Conservation (phyloP, 768 basidiomycete genomes). For the Tephrocybe sp. region DNA sequence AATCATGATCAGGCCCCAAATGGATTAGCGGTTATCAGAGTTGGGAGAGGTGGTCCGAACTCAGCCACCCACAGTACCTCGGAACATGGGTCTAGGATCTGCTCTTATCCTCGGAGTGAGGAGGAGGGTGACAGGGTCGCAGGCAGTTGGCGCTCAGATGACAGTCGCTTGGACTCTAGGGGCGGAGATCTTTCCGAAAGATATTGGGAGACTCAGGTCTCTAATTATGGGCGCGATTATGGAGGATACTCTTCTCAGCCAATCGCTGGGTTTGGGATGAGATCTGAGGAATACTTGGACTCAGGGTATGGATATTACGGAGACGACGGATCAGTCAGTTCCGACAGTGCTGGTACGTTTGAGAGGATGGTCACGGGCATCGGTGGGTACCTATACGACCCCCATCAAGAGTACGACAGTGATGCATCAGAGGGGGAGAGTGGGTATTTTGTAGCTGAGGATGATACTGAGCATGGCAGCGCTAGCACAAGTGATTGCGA, state of each 20-base stretch:
- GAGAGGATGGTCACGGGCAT: neutral
- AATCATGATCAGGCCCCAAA: neutral
- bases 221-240: too few relatives aligned
- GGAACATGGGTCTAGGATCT: neutral
- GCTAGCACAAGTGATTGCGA: neutral
- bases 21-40: conserved; percentile 9
- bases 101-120: neutral
- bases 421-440: neutral
- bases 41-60: conserved; percentile 1
- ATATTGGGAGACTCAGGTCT: neutral
- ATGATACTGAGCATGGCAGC: neutral
- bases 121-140: neutral
- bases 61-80: neutral
- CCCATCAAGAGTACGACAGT: neutral
- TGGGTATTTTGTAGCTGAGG: neutral
- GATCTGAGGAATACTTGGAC: neutral
- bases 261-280: neutral
- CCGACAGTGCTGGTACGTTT: neutral
- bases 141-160: neutral
- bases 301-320: neutral
- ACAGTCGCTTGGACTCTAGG: neutral
- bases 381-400: neutral
- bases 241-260: too few relatives aligned
- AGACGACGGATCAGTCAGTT: neutral
- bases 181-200: neutral